Base-by-base conservation (phyloP, 2,329 filamentous ascomycete genomes). In the Trichoderma arundinaceum region DNA sequence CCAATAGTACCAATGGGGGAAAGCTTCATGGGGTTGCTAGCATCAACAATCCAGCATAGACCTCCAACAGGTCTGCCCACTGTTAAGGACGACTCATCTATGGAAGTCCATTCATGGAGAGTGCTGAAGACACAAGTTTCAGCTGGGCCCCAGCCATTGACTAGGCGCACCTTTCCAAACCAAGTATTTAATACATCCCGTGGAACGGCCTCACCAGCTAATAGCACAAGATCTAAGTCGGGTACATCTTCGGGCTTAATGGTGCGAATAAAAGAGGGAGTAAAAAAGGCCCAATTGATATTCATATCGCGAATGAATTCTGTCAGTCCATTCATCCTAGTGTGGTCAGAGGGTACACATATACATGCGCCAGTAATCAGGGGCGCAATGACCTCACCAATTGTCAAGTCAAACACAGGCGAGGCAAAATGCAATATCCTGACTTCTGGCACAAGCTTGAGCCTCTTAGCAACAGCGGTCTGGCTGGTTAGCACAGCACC, bases 11-110 rank as follows among this genome's bases (percentile, higher is more conserved):
- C 64, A 7, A 63, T 53, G 7, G 64, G 64, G 17, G 64, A 19
- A 7, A 66, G 64, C 48, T 17, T 48, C 7, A 33, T 32, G 8
- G 58, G 28, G n/a, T 66, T 35, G 12, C 63, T 48, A 4, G 39
- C 28, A 38, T 66, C 57, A 9, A 66, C 64, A 53, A 66, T 63
- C 64, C 64, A 66, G 32, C 63, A 65, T n/a, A 60, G 17, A 51
- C 63, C 63, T 17, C 63, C 63, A 1, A 65, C 54, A 2, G 53
- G 54, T 10, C 19, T 35, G 15, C 63, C 63, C 4, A 65, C 32
- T 7, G 63, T 65, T 7, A 61, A 46, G 33, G 62, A 35, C 15
- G 62, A 57, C 32, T 64, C 62, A 19, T 53, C 7, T 4, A 54
- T 10, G 6, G 39, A 49, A 46, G 19, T 49, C 17, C 54, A 58